Base-by-base conservation (phyloP, 257 asterid genomes). In the Jacaranda copaia region DNA sequence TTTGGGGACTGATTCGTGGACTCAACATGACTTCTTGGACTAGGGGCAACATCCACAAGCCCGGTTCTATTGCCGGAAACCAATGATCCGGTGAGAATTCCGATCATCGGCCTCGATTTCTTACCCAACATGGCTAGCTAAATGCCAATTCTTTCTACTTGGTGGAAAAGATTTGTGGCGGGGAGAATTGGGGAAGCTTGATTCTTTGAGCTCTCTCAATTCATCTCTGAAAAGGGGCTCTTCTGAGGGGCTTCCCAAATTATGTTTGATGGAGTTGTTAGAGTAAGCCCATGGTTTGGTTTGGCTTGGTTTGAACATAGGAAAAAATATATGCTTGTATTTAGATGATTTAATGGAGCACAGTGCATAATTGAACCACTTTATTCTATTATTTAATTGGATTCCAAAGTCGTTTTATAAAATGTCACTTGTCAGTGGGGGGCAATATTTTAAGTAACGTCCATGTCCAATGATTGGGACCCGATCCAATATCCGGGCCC, bases 391-490 rank as follows among this genome's bases (percentile, higher is more conserved):
- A 77, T 81, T 84, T 80, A 87, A 80, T 42, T 72, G 61, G 83
- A 80, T 84, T 83, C 78, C 69, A 59, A 61, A 48, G 20, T 67
- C 39, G 75, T 73, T 69, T 64, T 80, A 53, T 75, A 14, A 76
- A 60, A 64, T 57, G 87, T 87, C 85, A 84, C 77, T 78, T 85
- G 83, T 82, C 85, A 81, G 79, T 77, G 52, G 64, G 75, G 73
- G 71, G 84, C 76, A 77, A 64, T 84, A 66, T 52, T 83, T 75
- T 49, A 79, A 81, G 73, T 52, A 25, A 83, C 80, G 87, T 88
- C 89, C 81, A 79, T 72, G 49, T 83, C 79, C 85, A 64, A 83
- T 78, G 80, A 86, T 79, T 82, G 86, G 82, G 89, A 68, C 88
- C 82, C 81, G 66, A 76, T 76, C 7, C 45, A 40, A 40, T 64